phyloP scores from a whole-genome alignment of 345 rosid genomes.

The Erodium maritimum region DNA sequence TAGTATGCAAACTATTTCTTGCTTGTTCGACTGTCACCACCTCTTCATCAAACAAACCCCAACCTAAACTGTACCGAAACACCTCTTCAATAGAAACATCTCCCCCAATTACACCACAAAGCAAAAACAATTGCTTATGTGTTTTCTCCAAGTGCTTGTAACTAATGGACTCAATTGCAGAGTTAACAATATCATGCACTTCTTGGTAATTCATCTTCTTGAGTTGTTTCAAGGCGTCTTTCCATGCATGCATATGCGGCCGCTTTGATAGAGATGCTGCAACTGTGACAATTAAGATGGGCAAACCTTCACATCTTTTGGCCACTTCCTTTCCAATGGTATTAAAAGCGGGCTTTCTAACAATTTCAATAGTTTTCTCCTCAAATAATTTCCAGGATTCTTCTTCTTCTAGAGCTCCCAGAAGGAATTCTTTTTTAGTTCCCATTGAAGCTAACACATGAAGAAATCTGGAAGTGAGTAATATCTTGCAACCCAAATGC shows the following conservation, averaged over 20 bases:
- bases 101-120: constrained; percentile 10
- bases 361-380: neutral
- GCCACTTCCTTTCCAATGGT: neutral
- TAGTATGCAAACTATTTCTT: constrained; percentile 2
- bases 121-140: neutral
- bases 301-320: constrained; percentile 16
- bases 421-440: neutral
- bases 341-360: neutral
- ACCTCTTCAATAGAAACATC: neutral
- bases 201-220: neutral
- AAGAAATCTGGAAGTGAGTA: constrained; percentile 13
- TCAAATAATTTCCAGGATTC: constrained; percentile 21
- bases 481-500: constrained; percentile 15
- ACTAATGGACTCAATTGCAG: neutral
- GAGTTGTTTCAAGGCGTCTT: neutral
- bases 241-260: accelerated
- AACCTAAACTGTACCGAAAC: constrained; percentile 16
- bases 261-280: neutral
- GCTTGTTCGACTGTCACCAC: constrained; percentile 1
- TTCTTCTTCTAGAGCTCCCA: neutral
- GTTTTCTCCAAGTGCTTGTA: neutral
- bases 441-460: constrained; percentile 12
- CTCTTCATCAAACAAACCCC: constrained; percentile 11
- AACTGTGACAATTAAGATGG: constrained; percentile 6
- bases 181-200: neutral